These are phyloP conservation scores for Earliella scabrosa DNA, from an alignment of 1,284 basidiomycete genomes.

Conservation along the genomic window DNA sequence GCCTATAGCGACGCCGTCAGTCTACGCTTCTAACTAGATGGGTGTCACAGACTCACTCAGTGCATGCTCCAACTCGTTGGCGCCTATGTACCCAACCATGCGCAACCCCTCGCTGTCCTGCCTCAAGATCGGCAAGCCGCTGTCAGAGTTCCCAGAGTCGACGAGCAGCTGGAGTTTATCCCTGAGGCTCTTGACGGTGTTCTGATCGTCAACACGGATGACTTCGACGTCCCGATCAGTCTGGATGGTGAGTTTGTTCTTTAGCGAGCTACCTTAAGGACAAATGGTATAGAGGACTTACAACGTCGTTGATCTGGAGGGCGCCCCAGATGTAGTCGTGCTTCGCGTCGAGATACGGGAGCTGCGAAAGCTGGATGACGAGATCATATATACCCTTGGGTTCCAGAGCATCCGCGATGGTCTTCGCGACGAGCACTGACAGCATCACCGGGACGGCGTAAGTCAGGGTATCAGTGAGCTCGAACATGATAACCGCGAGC, in stretches of 20 bases:
- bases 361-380: constrained; percentile 85
- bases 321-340: constrained; percentile 88
- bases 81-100: constrained; percentile 92
- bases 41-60: no score
- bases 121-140: constrained; percentile 87
- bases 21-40: no score
- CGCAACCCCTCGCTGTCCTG: constrained; percentile 53
- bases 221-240: constrained; percentile 66
- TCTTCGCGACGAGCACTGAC: constrained; percentile 90
- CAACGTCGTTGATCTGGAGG: constrained; percentile 76
- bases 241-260: constrained; percentile 39
- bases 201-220: constrained; percentile 68
- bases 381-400: constrained; percentile 96
- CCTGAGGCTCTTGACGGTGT: constrained; percentile 74
- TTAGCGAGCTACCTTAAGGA: background rate
- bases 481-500: constrained; percentile 96
- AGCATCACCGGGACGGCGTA: constrained; percentile 97
- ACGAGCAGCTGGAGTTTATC: constrained; percentile 68
- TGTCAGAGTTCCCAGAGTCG: constrained; percentile 71
- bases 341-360: constrained; percentile 92
- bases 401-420: constrained; percentile 89
- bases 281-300: constrained; percentile 42
- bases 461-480: constrained; percentile 92
- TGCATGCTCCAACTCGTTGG: constrained; percentile 93
- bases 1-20: constrained; percentile 44